Conservation (phyloP, 441 rosid species). For the Biscutella auriculata region DNA sequence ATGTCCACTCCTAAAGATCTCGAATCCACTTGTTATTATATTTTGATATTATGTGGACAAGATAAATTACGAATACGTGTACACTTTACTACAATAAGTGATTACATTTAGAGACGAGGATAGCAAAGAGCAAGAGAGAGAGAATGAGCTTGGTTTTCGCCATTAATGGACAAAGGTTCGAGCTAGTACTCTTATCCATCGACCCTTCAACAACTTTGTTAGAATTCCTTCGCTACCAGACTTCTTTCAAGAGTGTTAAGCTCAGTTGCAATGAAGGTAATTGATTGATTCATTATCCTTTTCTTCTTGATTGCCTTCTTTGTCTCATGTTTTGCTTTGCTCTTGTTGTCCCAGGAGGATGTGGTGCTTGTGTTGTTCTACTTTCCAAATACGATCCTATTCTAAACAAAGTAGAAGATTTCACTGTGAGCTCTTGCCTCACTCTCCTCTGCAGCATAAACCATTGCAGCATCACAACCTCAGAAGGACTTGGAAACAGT, state of each 20-base stretch:
- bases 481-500: slow-evolving; percentile 75
- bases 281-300: background rate
- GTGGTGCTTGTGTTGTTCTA: slow-evolving; percentile 84
- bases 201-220: slow-evolving; percentile 69
- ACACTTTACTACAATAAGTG: no score
- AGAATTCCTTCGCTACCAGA: slow-evolving; percentile 51
- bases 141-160: slow-evolving; percentile 47
- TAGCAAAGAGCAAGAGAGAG: background rate
- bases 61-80: no score
- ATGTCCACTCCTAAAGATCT: no score
- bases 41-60: no score
- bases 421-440: slow-evolving; percentile 68
- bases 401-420: slow-evolving; percentile 45
- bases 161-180: slow-evolving; percentile 61
- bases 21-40: no score
- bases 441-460: slow-evolving; percentile 68
- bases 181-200: slow-evolving; percentile 28
- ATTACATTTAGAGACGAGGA: no score
- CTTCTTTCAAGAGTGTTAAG: slow-evolving; percentile 68
- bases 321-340: no score
- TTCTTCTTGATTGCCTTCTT: background rate
- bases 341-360: no score
- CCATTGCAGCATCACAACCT: slow-evolving; percentile 71
- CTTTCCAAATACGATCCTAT: slow-evolving; percentile 53
- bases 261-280: slow-evolving; percentile 88